Evolutionary conservation across 1,284 basidiomycete species (phyloP), one percentile per base, ranked within the genome.

Genomic region (Sanghuangporus sanghuang): DNA sequence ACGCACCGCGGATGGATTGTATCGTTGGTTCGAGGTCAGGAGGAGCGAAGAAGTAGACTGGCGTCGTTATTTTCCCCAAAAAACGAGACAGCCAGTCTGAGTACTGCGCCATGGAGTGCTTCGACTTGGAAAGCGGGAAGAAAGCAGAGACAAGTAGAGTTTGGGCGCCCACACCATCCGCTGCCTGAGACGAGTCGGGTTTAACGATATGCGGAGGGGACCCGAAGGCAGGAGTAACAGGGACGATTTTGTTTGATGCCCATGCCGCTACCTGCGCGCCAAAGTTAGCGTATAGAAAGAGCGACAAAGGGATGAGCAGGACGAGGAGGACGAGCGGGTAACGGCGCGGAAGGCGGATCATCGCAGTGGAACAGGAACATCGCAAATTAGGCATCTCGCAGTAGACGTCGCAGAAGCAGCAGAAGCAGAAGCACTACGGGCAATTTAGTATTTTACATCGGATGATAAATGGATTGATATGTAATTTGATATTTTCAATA

Each of bases 61-160:
- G 78, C 3, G 81, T 82, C 14, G 73, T 74, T 14, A 85, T 73
- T 7, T 67, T 71, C 0, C 70, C 69, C 8, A 85, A 72, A 66
- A 82, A 81, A 6, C 72, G 69, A 2, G 68, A 60, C 0, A 83
- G 71, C 81, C 80, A 82, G 5, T 57, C 14, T 2, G 69, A 69
- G 69, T 83, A 83, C 8, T 81, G 78, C n/a, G 70, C 67, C n/a
- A 73, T 66, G 3, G 78, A 69, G 67, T 84, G 81, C 68, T 83
- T 83, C 14, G 81, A 78, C 59, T 78, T 78, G 0, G 75, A 64
- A 9, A 83, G 74, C 0, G 81, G 82, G 67, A 79, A 84, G 68
- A 83, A 77, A 0, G 81, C 79, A 6, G 82, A 78, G 5, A 84
- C 82, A 53, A 85, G 76, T 38, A 85, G 76, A 63, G 81, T 76